phyloP scores from a whole-genome alignment of 2,329 filamentous ascomycete genomes.

The Clonostachys chloroleuca region DNA sequence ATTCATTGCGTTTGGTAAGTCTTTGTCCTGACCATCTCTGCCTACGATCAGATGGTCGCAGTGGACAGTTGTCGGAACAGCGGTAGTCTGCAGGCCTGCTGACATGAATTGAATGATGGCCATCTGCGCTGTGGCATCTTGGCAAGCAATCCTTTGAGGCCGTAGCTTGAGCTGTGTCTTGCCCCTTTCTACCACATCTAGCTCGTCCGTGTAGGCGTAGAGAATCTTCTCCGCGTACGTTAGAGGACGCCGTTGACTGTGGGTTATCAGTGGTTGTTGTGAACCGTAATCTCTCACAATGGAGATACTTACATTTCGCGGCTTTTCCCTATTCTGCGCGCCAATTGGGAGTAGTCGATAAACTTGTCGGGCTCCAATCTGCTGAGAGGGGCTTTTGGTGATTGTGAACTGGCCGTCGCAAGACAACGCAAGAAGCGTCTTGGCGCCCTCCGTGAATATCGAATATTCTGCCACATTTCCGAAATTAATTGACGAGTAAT shows the following conservation, averaged over 20 bases:
- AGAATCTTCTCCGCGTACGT: slow-evolving; percentile 6
- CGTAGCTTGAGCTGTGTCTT: slow-evolving; percentile 4
- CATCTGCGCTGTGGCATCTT: slow-evolving; percentile 9
- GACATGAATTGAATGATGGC: slow-evolving; percentile 10
- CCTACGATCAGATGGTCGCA: slow-evolving; percentile 6
- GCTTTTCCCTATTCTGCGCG: not conserved
- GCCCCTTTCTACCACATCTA: slow-evolving; percentile 1
- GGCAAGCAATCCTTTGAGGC: slow-evolving; percentile 5
- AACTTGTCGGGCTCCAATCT: not conserved
- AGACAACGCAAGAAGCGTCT: no score
- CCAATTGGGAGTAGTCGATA: not conserved
- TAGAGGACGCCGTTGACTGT: slow-evolving; percentile 1
- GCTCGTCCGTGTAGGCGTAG: slow-evolving; percentile 2
- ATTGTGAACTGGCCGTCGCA: no score
- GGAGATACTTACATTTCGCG: not conserved
- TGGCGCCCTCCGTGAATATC: no score
- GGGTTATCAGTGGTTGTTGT: not conserved
- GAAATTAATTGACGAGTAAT: no score
- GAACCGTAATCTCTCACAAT: not conserved
- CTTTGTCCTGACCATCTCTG: slow-evolving; percentile 1
- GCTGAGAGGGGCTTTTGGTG: not conserved
- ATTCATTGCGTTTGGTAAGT: slow-evolving; percentile 3
- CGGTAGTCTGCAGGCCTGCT: slow-evolving; percentile 3
- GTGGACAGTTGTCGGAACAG: slow-evolving; percentile 7
- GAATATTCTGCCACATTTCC: no score